Conservation (phyloP, 2,329 filamentous ascomycete species). For the Sporothrix dimorphospora region DNA sequence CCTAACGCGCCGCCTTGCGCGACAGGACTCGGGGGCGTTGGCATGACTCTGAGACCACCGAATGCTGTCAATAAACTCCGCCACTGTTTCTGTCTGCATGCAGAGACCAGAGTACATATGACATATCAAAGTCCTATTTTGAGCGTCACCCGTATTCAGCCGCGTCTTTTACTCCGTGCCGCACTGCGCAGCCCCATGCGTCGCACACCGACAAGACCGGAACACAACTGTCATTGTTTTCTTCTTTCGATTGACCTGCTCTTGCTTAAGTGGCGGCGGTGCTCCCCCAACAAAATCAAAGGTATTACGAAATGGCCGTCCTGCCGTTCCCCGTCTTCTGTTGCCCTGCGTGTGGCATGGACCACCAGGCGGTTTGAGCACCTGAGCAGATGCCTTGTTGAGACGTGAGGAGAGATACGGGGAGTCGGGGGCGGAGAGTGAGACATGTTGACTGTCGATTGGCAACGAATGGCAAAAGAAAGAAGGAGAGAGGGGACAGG, state of each 20-base stretch:
- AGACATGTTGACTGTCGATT: not conserved
- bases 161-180: not conserved
- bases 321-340: not conserved
- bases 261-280: not conserved
- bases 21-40: too few relatives aligned
- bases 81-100: too few relatives aligned
- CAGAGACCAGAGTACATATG: not conserved
- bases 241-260: not conserved
- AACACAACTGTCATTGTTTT: too few relatives aligned
- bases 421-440: not conserved
- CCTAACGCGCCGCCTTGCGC: too few relatives aligned
- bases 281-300: not conserved
- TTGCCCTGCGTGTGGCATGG: not conserved
- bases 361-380: not conserved
- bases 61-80: too few relatives aligned
- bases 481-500: not conserved
- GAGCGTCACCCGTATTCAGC: not conserved
- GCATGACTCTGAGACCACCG: not conserved
- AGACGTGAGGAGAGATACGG: not conserved
- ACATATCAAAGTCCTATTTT: conserved; percentile 2
- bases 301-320: conserved; percentile 2
- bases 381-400: conserved; percentile 18
- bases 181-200: not conserved
- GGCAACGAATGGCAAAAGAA: not conserved
- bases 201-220: not conserved